Conservation (phyloP, 148 eudicot genomes). For the Persicaria tinctoria region DNA sequence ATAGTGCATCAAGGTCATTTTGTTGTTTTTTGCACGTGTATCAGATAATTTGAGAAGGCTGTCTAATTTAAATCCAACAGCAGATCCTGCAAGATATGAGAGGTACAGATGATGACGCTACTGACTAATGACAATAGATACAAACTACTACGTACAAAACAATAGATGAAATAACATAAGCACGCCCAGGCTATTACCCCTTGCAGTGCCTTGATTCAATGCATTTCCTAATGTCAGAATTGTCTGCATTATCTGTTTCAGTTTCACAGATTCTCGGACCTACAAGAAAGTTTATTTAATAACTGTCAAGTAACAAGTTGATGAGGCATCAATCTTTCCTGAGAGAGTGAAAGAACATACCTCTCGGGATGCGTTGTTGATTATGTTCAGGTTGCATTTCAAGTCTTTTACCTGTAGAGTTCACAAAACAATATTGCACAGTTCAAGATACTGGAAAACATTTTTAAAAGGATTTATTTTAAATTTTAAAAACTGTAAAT, state of each 20-base stretch:
- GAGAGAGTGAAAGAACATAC: constrained; percentile 25
- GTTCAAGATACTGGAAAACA: neutral
- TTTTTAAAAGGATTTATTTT: neutral
- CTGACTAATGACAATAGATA: constrained; percentile 3
- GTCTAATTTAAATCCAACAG: constrained; percentile 92
- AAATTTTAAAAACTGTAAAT: neutral
- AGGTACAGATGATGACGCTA: neutral
- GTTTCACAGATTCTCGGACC: constrained; percentile 83
- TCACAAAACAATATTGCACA: neutral
- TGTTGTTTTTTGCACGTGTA: constrained; percentile 95
- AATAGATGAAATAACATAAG: constrained; percentile 12
- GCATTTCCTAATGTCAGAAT: constrained; percentile 96
- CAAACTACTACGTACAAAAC: constrained; percentile 6
- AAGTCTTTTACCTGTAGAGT: constrained; percentile 60
- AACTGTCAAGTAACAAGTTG: neutral
- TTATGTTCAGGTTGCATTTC: constrained; percentile 63
- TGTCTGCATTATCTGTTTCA: constrained; percentile 98
- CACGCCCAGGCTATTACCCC: constrained; percentile 45
- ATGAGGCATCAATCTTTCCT: neutral
- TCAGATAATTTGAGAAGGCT: constrained; percentile 96
- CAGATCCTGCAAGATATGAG: constrained; percentile 57
- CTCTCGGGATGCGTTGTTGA: constrained; percentile 81
- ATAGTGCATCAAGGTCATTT: constrained; percentile 98
- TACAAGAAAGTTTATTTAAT: constrained; percentile 20
- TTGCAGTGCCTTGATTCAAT: constrained; percentile 97